Evolutionary conservation across 169 alveolate species (phyloP).

Genomic region (Amoebophrya sp.): DNA sequence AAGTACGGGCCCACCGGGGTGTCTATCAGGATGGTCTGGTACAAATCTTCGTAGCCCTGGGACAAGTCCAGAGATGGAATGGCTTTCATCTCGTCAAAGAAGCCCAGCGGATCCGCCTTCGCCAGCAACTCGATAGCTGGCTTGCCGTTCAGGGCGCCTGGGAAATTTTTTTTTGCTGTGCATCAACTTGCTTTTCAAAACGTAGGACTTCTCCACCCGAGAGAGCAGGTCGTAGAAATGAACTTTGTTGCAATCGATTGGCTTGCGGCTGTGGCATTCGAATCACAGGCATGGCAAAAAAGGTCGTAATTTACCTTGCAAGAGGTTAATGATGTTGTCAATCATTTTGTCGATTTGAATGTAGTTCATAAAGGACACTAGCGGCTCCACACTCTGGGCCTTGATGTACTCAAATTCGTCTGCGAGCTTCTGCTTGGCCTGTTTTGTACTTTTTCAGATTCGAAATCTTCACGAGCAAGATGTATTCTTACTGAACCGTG

Average conservation of each 20-base stretch:
- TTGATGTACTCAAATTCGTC: slow-evolving; percentile 82
- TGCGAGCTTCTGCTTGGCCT: slow-evolving; percentile 84
- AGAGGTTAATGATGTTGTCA: slow-evolving; percentile 93
- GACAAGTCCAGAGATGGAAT: slow-evolving; percentile 85
- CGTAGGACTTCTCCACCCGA: not conserved
- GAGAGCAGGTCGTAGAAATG: too few species aligned
- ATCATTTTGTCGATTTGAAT: slow-evolving; percentile 68
- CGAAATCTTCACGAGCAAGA: too few species aligned
- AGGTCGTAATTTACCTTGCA: too few species aligned
- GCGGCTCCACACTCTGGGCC: slow-evolving; percentile 76
- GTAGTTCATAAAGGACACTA: slow-evolving; percentile 39
- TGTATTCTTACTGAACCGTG: too few species aligned
- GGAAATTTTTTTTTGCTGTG: too few species aligned
- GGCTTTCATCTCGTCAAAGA: slow-evolving; percentile 93
- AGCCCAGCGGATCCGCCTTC: slow-evolving; percentile 95
- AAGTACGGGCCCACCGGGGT: slow-evolving; percentile 93
- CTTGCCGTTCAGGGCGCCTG: slow-evolving; percentile 37
- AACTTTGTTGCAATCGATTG: too few species aligned
- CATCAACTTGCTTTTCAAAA: too few species aligned
- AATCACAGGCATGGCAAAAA: too few species aligned
- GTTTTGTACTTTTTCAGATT: too few species aligned
- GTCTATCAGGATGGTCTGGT: slow-evolving; percentile 91
- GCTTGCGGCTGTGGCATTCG: too few species aligned
- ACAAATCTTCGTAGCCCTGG: slow-evolving; percentile 88
- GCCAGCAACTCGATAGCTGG: slow-evolving; percentile 66